These are phyloP conservation scores for Solanum acaule DNA, from an alignment of 257 asterid species.

Conservation along the genomic window DNA sequence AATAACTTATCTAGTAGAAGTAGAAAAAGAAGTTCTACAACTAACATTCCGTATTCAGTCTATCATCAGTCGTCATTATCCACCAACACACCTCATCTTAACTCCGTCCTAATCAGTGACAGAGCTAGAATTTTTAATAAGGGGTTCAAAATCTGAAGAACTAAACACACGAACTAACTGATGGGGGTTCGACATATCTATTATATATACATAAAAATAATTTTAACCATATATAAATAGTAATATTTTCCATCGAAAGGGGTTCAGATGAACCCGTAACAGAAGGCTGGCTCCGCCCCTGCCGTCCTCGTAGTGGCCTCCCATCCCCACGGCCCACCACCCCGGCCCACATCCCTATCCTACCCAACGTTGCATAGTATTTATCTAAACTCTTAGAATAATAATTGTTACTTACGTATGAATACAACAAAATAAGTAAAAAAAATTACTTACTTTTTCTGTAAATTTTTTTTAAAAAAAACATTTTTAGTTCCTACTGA, in stretches of 20 bases:
- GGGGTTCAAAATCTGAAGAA: too few relatives aligned
- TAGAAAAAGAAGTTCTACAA: neutral
- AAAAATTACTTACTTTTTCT: too few relatives aligned
- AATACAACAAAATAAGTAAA: neutral
- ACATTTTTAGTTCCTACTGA: neutral
- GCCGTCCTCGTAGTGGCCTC: neutral
- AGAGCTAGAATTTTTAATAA: too few relatives aligned
- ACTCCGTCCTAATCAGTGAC: neutral
- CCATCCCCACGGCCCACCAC: neutral
- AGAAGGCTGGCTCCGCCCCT: too few relatives aligned
- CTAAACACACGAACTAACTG: too few relatives aligned
- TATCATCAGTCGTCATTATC: neutral
- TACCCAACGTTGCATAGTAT: neutral
- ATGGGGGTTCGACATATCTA: neutral
- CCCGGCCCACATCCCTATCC: neutral
- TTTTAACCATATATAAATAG: fast-evolving
- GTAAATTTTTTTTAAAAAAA: neutral
- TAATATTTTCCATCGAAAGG: too few relatives aligned
- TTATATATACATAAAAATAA: too few relatives aligned
- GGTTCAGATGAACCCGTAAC: too few relatives aligned
- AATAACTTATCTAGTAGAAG: neutral
- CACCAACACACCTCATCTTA: neutral
- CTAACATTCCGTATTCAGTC: neutral
- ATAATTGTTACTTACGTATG: neutral
- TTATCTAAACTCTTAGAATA: neutral